These are phyloP conservation scores for Tylopilus felleus DNA, from an alignment of 768 basidiomycete species.

Conservation along the genomic window DNA sequence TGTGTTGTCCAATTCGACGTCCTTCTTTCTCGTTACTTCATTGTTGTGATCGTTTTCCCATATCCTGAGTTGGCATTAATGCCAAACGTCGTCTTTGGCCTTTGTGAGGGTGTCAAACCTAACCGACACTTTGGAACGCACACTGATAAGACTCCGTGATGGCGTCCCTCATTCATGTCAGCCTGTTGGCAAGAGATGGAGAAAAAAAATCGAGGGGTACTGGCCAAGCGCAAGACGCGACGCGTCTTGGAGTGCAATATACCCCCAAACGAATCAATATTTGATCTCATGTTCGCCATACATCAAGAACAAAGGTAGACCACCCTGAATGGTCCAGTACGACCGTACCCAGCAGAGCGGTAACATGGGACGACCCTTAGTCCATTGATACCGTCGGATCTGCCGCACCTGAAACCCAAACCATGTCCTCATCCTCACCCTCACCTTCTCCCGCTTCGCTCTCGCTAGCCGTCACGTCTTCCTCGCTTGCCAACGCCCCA, in stretches of 20 bases:
- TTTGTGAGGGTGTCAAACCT: conserved; percentile 6
- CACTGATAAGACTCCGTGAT: conserved; percentile 8
- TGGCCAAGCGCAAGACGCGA: conserved; percentile 13
- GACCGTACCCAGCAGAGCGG: neutral
- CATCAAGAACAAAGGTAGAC: conserved; percentile 6
- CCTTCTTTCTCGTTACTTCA: conserved; percentile 14
- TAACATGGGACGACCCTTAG: conserved; percentile 13
- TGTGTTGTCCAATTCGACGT: neutral
- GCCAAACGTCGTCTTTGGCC: conserved; percentile 2
- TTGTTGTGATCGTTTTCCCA: neutral
- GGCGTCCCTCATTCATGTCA: neutral
- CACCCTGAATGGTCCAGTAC: conserved; percentile 17
- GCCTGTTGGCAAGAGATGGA: neutral
- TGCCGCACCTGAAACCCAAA: conserved; percentile 29
- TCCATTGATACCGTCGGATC: conserved; percentile 5
- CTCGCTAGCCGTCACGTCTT: conserved; percentile 24
- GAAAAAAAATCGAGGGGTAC: neutral
- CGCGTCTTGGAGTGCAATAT: conserved; percentile 12
- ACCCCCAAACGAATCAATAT: conserved; percentile 11
- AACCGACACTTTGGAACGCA: conserved; percentile 17
- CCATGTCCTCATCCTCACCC: conserved; percentile 31
- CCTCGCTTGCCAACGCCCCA: conserved; percentile 54
- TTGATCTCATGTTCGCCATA: conserved; percentile 3
- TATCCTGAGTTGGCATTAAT: conserved; percentile 4
- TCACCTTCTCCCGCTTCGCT: conserved; percentile 25